Evolutionary conservation across 768 basidiomycete genomes (phyloP), one percentile per base, ranked within the genome.

Genomic region (Kwoniella mangroviensis): DNA sequence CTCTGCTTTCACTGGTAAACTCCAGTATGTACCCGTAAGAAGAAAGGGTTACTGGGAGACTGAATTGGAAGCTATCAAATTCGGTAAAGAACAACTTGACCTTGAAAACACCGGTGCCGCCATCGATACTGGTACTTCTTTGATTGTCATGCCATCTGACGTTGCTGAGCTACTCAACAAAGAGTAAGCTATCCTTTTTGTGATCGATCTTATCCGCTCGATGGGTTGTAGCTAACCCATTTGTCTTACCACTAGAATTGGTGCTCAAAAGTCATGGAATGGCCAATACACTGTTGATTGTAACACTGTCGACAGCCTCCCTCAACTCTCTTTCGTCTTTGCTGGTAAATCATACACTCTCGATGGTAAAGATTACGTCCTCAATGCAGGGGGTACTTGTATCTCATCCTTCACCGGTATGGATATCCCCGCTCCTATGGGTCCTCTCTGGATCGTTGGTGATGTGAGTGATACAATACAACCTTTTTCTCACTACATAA

Each of bases 21-120:
- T 99, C 69, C 78, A 83, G 24, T 98, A 98, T 77, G 93, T 91
- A 40, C 96, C 97, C 61, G 86, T 99, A 63, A 90, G 95, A 76
- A 89, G 93, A 76, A 94, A 92, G 87, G 97, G 93, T 4, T 98
- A 97, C 85, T 97, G 95, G 95, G 96, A 98, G 84, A 93, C 98
- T 56, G 94, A 97, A 82, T 90, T 99, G 28, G 87, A 92, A 85
- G 90, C 90, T 82, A 86, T 99, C 71, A 77, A 85, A 3, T 95
- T 99, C 67, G 97, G 95, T 58, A 86, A 90, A 54, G 96, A 98
- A 57, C 88, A 86, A 51, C 87, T 98, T 55, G 93, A 98, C 73
- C 87, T 98, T 15, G 93, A 96, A 74, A 91, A 90, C 85, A 96
- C 97, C 65, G 95, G 95, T 54, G 85, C 85, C 13, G 81, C 81